Percentiles rank a stretch among this genome's conserved stretches.
These are phyloP conservation scores for Nicotiana obtusifolia DNA, from an alignment of 257 asterid species.

Conservation along the genomic window DNA sequence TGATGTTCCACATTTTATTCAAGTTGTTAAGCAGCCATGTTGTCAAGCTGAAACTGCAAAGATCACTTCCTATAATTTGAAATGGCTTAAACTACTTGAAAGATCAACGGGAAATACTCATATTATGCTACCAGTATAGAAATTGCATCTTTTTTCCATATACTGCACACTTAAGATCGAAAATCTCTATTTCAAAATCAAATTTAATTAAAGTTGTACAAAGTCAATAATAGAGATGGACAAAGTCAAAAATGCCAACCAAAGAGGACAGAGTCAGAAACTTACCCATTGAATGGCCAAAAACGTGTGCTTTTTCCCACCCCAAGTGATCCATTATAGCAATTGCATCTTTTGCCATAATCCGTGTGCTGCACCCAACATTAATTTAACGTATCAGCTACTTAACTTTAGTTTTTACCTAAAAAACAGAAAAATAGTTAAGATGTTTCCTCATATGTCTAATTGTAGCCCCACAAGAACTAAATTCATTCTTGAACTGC, in stretches of 20 bases:
- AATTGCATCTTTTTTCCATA: neutral
- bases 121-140: no score
- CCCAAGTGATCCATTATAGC: conserved; percentile 95
- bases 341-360: conserved; percentile 92
- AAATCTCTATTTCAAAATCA: neutral
- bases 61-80: neutral
- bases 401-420: neutral
- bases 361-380: conserved; percentile 49
- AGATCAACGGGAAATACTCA: neutral
- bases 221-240: neutral
- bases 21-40: neutral
- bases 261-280: conserved; percentile 12
- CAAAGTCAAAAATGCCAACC: conserved; percentile 26
- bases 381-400: neutral
- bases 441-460: neutral
- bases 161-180: neutral
- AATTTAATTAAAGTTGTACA: neutral
- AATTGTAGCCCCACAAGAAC: neutral
- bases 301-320: conserved; percentile 84
- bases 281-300: conserved; percentile 99
- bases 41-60: neutral
- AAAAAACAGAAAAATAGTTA: neutral
- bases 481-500: neutral
- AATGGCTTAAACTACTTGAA: neutral
- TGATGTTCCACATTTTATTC: neutral